Conservation (phyloP, 2,329 filamentous ascomycete species). For the Boeremia lycopersici region DNA sequence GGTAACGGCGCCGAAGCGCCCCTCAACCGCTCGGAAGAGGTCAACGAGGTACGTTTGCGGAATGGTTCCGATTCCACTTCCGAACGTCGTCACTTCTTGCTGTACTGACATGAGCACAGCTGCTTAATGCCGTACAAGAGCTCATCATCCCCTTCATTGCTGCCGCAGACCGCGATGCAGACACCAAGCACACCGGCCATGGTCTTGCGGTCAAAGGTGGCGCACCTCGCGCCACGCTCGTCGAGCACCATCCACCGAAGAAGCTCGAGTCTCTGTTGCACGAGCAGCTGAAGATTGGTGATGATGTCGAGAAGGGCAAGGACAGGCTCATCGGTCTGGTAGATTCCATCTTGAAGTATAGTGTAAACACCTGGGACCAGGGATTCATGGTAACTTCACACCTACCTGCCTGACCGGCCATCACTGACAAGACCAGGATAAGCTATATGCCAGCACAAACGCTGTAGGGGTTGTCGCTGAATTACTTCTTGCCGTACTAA, state of each 20-base stretch:
- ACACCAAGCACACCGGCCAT: conserved; percentile 61
- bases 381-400: conserved; percentile 69
- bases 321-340: conserved; percentile 58
- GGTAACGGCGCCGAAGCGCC: conserved; percentile 24
- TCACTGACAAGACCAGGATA: conserved; percentile 60
- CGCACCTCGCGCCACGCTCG: conserved; percentile 51
- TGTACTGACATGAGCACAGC: conserved; percentile 52
- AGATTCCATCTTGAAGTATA: conserved; percentile 75
- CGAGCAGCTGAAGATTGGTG: conserved; percentile 43
- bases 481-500: conserved; percentile 80
- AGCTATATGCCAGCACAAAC: conserved; percentile 90
- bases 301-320: conserved; percentile 48
- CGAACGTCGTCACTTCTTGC: conserved; percentile 4
- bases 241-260: conserved; percentile 53
- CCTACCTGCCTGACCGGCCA: background rate
- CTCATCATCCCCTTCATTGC: conserved; percentile 74
- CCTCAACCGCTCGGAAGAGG: conserved; percentile 45
- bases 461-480: conserved; percentile 85
- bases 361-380: conserved; percentile 98
- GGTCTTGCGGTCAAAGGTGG: conserved; percentile 67
- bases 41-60: conserved; percentile 43
- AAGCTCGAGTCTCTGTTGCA: conserved; percentile 50
- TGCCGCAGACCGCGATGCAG: conserved; percentile 69
- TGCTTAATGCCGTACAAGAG: conserved; percentile 69
- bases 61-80: conserved; percentile 4